These are phyloP conservation scores for Scheffersomyces stipitis DNA, from an alignment of 805 yeast species.

Conservation along the genomic window DNA sequence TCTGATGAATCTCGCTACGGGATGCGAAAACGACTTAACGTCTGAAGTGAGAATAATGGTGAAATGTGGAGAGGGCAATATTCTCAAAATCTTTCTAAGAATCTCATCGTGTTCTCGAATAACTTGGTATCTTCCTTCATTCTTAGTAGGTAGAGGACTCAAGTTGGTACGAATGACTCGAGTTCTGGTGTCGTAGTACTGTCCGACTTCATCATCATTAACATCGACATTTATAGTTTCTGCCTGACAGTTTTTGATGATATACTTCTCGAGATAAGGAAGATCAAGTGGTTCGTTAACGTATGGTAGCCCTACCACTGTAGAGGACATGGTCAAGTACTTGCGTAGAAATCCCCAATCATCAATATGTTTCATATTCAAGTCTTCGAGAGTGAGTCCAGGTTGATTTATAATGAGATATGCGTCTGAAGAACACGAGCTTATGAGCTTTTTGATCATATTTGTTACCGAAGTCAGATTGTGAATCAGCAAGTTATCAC, in stretches of 20 bases:
- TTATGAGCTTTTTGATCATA: conserved; percentile 34
- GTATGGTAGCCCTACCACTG: conserved; percentile 59
- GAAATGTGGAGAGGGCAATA: conserved; percentile 71
- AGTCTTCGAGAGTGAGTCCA: conserved; percentile 31
- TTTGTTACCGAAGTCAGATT: conserved; percentile 27
- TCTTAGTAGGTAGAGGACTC: conserved; percentile 41
- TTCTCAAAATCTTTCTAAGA: conserved; percentile 57
- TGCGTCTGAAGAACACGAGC: conserved; percentile 39
- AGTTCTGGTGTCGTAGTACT: conserved; percentile 61
- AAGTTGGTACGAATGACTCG: conserved; percentile 63
- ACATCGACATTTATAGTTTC: conserved; percentile 37
- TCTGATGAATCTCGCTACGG: conserved; percentile 30
- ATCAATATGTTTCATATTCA: conserved; percentile 28
- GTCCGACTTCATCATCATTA: conserved; percentile 47
- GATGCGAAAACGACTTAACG: conserved; percentile 22
- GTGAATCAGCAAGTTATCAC: conserved; percentile 20
- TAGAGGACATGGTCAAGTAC: conserved; percentile 56
- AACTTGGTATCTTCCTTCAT: conserved; percentile 21
- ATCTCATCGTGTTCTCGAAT: conserved; percentile 45
- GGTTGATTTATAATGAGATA: conserved; percentile 41
- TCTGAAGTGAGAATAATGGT: conserved; percentile 56
- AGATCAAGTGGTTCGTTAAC: conserved; percentile 43
- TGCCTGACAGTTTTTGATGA: conserved; percentile 54
- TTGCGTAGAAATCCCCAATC: conserved; percentile 51
- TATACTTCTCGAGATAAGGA: conserved; percentile 39